Base-by-base conservation (phyloP, 2,329 filamentous ascomycete genomes). In the Alternaria gansuensis region DNA sequence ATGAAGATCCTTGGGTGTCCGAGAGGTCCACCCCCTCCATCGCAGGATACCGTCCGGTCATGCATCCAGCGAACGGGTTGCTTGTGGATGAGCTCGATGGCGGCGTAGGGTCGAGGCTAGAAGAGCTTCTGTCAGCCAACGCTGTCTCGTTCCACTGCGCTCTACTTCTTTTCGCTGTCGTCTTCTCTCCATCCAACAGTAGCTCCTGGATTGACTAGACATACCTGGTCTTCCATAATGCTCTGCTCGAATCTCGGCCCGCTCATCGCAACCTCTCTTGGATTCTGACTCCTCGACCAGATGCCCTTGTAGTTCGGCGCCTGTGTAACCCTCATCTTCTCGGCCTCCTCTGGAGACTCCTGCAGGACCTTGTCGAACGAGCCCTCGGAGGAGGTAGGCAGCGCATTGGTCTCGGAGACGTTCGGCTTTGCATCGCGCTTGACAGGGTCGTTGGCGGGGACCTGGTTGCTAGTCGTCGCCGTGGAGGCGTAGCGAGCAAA, bases 231-330 rank as follows among this genome's bases (percentile, higher is more conserved):
- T 70, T 89, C 87, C 81, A 98, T 94, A 74, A 96, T 92, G 33
- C 92, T 98, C 87, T 98, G 94, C 84, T 99, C 95, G 75, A 99
- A 99, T 70, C 94, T 85, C 66, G 95, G 95, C 40, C 95, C 95
- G 40, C 88, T 88, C 94, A 99, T 99, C 52, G 93, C 95, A 78
- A 88, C 80, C 53, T 87, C 85, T 72, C 94, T 85, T 37, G 92
- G 88, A 79, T 87, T 87, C 84, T 99, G 95, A 81, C 88, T 96
- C 74, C 87, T 82, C 62, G 92, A 92, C 95, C 95, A 99, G 60
- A 92, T 85, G 5, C 81, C 86, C 59, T 83, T 81, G 63, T 93
- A 87, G 83, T 99, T 99, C 23, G 95, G 95, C 31, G 94, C 92
- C 83, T 99, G 95, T 78, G 83, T 80, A 56, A 85, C 80, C 64